These are phyloP conservation scores for Acorus calamus DNA, from an alignment of 106 monocot species.

Conservation along the genomic window DNA sequence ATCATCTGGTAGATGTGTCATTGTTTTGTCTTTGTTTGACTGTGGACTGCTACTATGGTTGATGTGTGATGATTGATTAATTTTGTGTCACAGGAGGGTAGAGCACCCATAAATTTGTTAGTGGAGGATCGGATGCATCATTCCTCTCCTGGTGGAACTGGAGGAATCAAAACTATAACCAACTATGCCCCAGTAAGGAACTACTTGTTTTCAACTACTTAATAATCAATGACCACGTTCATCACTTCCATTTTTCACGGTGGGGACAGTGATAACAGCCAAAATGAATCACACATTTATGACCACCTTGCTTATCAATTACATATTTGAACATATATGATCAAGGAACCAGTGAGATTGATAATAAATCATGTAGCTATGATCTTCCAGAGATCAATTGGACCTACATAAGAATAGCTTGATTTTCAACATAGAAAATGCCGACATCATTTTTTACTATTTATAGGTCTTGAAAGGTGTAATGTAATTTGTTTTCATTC, in stretches of 20 bases:
- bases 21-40: too few relatives aligned
- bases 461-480: constrained; percentile 21
- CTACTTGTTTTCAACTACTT: not conserved
- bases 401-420: not conserved
- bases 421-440: not conserved
- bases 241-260: not conserved
- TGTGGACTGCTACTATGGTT: too few relatives aligned
- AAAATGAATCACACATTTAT: not conserved
- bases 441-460: not conserved
- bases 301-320: too few relatives aligned
- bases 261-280: not conserved
- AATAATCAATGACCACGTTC: not conserved
- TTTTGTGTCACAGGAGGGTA: constrained; percentile 46
- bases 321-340: too few relatives aligned
- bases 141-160: constrained; percentile 71
- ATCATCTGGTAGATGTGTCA: too few relatives aligned
- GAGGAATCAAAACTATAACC: constrained; percentile 67
- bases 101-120: constrained; percentile 63
- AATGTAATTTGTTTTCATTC: too few relatives aligned
- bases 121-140: constrained; percentile 60
- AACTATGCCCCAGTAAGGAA: constrained; percentile 81
- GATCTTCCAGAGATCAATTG: not conserved
- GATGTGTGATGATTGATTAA: too few relatives aligned
- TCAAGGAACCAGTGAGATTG: too few relatives aligned
- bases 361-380: not conserved